phyloP scores from a whole-genome alignment of 371 early-diverging fungal species.

The Sporodiniella umbellata region DNA sequence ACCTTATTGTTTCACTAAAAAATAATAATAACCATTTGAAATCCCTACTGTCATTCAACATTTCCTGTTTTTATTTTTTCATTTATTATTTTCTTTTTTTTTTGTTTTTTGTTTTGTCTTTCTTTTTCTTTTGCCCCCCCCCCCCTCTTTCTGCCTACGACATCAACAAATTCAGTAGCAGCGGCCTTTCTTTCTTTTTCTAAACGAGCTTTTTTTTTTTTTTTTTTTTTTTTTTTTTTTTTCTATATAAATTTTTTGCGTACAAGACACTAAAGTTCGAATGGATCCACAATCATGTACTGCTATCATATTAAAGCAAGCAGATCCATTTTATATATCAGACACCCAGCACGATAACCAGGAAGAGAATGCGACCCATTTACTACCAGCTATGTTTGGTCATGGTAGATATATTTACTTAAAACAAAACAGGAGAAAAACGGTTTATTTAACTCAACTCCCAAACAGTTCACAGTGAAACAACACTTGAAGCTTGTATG shows the following conservation, averaged over 20 bases:
- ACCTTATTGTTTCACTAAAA: not conserved
- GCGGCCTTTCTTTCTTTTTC: too few species aligned
- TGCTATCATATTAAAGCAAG: conserved; percentile 15
- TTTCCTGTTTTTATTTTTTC: not conserved
- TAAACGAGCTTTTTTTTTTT: not conserved
- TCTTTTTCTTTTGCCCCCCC: too few species aligned
- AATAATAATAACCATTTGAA: not conserved
- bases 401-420: conserved; percentile 19
- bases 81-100: not conserved
- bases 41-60: not conserved
- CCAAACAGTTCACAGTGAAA: conserved; percentile 13
- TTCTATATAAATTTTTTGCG: not conserved
- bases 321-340: conserved; percentile 11
- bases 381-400: conserved; percentile 15
- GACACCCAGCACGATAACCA: conserved; percentile 12
- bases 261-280: not conserved
- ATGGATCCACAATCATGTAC: conserved; percentile 22
- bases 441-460: too few species aligned
- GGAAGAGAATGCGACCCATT: conserved; percentile 1
- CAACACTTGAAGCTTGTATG: conserved; percentile 17
- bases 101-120: not conserved
- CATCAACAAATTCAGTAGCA: too few species aligned
- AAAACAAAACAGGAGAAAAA: not conserved
- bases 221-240: not conserved
- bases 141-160: not conserved